Evolutionary conservation across 768 basidiomycete genomes (phyloP).

Genomic region (Termitomyces bulborhizus): DNA sequence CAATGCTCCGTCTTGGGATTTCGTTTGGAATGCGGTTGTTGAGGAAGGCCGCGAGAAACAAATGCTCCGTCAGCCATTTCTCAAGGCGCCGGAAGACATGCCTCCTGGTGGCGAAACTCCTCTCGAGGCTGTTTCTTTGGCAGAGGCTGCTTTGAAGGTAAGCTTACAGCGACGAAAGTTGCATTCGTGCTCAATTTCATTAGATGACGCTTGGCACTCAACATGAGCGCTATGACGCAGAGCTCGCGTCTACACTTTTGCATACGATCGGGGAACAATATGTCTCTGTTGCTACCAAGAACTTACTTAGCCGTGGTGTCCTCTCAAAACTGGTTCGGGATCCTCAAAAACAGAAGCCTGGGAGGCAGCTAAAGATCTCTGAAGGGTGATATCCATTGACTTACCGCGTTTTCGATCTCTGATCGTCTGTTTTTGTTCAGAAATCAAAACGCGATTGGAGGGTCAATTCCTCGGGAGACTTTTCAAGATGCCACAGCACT

Average conservation of each 20-base stretch:
- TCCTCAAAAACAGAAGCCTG: conserved; percentile 57
- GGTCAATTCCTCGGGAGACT: conserved; percentile 54
- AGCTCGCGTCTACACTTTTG: conserved; percentile 52
- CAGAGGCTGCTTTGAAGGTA: conserved; percentile 73
- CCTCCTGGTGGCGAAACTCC: conserved; percentile 21
- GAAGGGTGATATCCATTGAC: conserved; percentile 41
- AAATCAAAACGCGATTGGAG: conserved; percentile 63
- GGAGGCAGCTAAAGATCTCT: conserved; percentile 70
- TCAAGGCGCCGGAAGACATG: conserved; percentile 34
- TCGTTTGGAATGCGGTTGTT: conserved; percentile 64
- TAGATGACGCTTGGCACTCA: conserved; percentile 80
- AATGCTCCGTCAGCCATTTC: conserved; percentile 52
- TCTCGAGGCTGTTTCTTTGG: conserved; percentile 40
- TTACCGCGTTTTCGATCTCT: neutral
- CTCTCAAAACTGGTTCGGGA: conserved; percentile 64
- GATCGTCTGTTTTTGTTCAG: conserved; percentile 25
- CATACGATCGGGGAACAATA: conserved; percentile 46
- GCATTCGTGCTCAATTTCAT: neutral
- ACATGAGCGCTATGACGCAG: conserved; percentile 58
- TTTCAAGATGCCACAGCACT: conserved; percentile 67
- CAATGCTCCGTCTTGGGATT: conserved; percentile 53
- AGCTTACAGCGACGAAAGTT: neutral
- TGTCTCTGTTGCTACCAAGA: conserved; percentile 51
- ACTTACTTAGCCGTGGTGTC: conserved; percentile 58
- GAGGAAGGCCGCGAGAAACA: conserved; percentile 76